Evolutionary conservation across 257 asterid genomes (phyloP), one percentile per base, ranked within the genome.

Genomic region (Jaltomata sinuosa): DNA sequence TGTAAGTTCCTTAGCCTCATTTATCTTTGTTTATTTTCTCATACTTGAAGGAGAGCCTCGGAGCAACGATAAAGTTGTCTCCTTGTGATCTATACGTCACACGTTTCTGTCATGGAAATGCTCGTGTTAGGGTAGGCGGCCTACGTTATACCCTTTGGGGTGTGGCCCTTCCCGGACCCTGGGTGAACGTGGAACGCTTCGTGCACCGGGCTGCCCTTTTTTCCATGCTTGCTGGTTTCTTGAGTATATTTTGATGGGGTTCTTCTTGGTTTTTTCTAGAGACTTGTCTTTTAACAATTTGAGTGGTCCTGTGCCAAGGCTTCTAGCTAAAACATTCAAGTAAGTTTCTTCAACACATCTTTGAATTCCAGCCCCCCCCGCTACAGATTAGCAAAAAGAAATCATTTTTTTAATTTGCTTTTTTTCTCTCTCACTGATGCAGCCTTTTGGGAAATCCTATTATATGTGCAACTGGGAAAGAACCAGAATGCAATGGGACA

Each of bases 201-300:
- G 29, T 34, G 49, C 77, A 34, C 49, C 29, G 9, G n/a, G 9
- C 38, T 25, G 10, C 6, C 12, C 1, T 16, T 65, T 40, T 22
- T 47, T 4, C 5, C 45, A 18, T 55, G 5, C 77, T n/a, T 82
- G 27, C 79, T 59, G 34, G 86, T 29, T 78, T 62, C 31, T 59
- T 38, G 84, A 27, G 80, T 42, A 19, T 88, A 8, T 87, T 25
- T 82, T 38, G 79, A 14, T 42, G 59, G 54, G 80, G 34, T 65
- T 81, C 83, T 69, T 53, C 16, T 19, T 79, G 21, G n/a, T 76
- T 49, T 19, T 85, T 80, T 86, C 42, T 85, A 96, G 99, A 88
- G 99, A 96, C 83, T 85, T 96, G 93, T 96, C 99, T 19, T 97
- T 91, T 93, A 97, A 97, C 88, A 94, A 97, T 89, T 83, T 97